Percentiles rank a stretch among this genome's conserved stretches.
Conservation (phyloP, 2,329 filamentous ascomycete species). For the Magnaporthiopsis poae region DNA sequence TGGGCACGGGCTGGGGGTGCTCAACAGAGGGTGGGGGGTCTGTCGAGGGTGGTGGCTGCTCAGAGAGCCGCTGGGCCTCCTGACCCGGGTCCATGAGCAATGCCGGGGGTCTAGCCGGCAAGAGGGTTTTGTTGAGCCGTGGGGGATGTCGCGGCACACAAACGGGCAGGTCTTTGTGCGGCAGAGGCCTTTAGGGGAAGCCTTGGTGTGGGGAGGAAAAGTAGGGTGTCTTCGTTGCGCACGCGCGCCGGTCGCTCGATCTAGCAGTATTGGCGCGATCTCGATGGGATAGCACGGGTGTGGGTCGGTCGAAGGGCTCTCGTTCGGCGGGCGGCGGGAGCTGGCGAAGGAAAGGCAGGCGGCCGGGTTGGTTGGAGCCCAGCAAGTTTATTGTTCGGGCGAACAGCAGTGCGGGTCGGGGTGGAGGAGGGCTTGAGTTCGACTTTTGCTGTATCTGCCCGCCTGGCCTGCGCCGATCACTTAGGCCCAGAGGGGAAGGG, state of each 20-base stretch:
- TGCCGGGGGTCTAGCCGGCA: neutral
- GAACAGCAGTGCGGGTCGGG: neutral
- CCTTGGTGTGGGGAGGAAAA: neutral
- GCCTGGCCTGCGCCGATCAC: neutral
- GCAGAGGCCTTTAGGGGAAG: neutral
- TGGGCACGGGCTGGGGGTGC: neutral
- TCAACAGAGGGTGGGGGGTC: neutral
- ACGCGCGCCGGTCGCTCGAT: neutral
- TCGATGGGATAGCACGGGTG: neutral
- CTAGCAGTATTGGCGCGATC: neutral
- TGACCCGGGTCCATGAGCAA: conserved; percentile 6
- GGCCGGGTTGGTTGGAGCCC: neutral
- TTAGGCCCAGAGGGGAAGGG: neutral
- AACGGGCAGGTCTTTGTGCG: neutral
- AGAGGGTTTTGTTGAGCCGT: neutral
- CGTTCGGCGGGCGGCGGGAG: neutral
- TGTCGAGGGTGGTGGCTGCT: neutral
- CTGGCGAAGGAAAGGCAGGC: neutral
- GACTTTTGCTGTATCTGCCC: neutral
- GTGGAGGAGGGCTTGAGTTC: neutral
- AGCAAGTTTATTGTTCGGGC: neutral
- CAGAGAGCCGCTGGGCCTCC: neutral
- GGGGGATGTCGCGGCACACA: neutral
- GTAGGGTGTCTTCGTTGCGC: neutral
- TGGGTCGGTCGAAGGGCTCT: neutral